Evolutionary conservation across 2,329 filamentous ascomycete genomes (phyloP), one percentile per base, ranked within the genome.

Genomic region (Arachnopeziza araneosa): DNA sequence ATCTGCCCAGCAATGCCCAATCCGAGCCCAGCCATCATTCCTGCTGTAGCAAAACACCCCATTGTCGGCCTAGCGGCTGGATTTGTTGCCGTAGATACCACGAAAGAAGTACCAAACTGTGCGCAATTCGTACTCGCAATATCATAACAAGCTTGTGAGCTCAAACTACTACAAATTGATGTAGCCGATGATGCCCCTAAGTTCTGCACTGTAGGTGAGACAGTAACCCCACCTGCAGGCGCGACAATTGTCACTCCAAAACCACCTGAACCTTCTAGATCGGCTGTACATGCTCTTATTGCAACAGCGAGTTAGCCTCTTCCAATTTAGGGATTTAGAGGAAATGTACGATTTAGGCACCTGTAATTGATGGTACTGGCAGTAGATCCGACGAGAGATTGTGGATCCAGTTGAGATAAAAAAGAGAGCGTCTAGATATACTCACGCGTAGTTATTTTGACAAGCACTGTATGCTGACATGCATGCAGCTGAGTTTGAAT

Each of bases 211-310:
- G 66, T 76, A 2, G 76, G 77, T 12, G 75, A 74, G 17, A 84
- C 77, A 1, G 82, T 85, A 17, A 80, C 79, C 14, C 79, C 78
- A 1, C 79, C 78, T 14, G 79, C 79, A 0, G 82, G 80, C 1
- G 84, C 82, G 57, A 79, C 75, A 53, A 86, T 78, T 1, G 83
- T 86, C 21, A 86, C 82, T 22, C 75, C 80, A 59, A 79, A 81
- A 7, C 68, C 75, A 36, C 73, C 75, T 23, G 71, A 71, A 19
- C 74, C 70, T 50, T 75, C 75, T 14, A 87, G 75, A 55, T 77
- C 77, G 12, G 76, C 73, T 6, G 83, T 78, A 67, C 84, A 87
- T 3, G 76, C 75, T 19, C 36, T 44, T 44, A 44, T 44, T 17
- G 12, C 36, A 4, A 44, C 17, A 14, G 17, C 12, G 17, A 44